phyloP scores from a whole-genome alignment of 345 rosid genomes.

The Eucalyptus leucophloia region DNA sequence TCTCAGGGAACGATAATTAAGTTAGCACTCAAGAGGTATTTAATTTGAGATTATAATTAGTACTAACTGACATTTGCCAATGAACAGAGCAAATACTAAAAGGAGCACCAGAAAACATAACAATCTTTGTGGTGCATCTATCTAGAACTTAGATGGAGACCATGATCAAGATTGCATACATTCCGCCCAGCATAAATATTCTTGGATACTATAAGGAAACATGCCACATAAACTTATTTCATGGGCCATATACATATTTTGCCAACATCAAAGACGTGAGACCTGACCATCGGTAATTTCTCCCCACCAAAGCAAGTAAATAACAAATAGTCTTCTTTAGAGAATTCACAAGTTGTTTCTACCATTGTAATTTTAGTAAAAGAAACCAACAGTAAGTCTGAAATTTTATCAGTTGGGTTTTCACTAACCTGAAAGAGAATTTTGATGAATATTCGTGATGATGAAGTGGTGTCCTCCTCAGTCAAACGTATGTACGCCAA shows the following conservation, averaged over 20 bases:
- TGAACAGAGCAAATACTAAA: background rate
- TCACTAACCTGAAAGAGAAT: slow-evolving; percentile 69
- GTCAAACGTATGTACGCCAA: slow-evolving; percentile 72
- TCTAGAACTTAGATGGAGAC: background rate
- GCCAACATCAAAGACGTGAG: background rate
- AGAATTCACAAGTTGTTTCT: background rate
- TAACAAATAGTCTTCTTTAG: background rate
- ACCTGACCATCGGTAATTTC: background rate
- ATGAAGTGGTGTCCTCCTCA: slow-evolving; percentile 91
- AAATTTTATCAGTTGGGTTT: background rate
- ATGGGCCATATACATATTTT: background rate
- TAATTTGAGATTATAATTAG: background rate
- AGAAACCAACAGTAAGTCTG: background rate
- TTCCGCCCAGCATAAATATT: background rate
- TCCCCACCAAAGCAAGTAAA: background rate
- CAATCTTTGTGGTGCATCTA: background rate
- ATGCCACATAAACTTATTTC: background rate
- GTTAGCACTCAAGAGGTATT: background rate
- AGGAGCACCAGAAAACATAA: background rate
- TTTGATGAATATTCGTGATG: slow-evolving; percentile 87
- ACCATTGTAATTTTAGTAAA: background rate
- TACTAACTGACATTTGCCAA: background rate
- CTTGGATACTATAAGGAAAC: background rate
- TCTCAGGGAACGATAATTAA: background rate
- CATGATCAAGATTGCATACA: background rate